Conservation (phyloP, 2,329 filamentous ascomycete species). For the Trichoderma sp. region DNA sequence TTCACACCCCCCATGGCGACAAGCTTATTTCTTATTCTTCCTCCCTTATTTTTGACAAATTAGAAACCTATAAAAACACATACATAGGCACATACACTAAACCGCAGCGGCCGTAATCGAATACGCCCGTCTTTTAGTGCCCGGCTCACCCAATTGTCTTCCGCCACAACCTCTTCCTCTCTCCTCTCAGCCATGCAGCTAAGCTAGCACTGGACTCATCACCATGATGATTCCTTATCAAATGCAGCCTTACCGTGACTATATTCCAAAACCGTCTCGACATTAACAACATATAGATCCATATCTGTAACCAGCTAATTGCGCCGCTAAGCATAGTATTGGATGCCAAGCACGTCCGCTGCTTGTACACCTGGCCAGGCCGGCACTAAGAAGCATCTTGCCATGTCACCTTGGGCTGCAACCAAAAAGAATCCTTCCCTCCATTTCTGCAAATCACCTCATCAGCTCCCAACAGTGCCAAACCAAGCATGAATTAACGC, state of each 20-base stretch:
- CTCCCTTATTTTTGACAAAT: background rate
- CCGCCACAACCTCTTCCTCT: background rate
- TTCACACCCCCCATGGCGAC: background rate
- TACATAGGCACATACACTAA: background rate
- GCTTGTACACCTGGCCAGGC: background rate
- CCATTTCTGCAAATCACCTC: background rate
- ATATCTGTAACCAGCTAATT: background rate
- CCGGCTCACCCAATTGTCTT: background rate
- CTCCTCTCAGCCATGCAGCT: conserved; percentile 3
- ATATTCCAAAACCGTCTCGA: background rate
- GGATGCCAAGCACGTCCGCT: background rate
- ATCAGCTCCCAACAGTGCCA: background rate
- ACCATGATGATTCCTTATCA: background rate
- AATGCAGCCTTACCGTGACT: background rate
- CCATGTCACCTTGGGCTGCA: conserved; percentile 1
- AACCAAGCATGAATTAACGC: background rate
- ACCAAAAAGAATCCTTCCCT: background rate
- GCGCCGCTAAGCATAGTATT: background rate
- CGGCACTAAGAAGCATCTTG: background rate
- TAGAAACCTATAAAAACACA: background rate
- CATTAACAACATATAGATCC: background rate
- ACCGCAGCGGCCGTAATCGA: background rate
- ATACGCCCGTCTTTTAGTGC: background rate
- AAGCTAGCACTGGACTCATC: background rate
- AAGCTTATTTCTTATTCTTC: background rate